Evolutionary conservation across 2,329 filamentous ascomycete species (phyloP), one percentile per base, ranked within the genome.

Genomic region (Pseudogymnoascus verrucosus): DNA sequence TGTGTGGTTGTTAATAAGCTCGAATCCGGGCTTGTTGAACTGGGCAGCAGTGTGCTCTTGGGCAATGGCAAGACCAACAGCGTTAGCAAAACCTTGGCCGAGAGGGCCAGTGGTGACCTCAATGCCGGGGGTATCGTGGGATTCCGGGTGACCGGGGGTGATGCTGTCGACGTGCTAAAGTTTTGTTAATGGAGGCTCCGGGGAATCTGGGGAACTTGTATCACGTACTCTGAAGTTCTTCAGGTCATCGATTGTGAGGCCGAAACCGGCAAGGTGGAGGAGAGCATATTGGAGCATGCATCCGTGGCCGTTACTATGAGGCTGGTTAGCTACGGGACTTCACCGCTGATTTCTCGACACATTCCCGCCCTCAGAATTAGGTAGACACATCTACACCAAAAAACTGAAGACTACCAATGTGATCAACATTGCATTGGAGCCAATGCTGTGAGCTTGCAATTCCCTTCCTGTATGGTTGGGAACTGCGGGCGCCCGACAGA

Each of bases 201-300:
- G n/a, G 23, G 60, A 51, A 19, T 47, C 65, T 39, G 67, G 39
- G 62, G 62, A 51, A 37, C 28, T 61, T 62, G 51, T 44, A 47
- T 64, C 44, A 60, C 65, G 51, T 36, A 96, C 92, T 78, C 95
- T 89, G 90, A 99, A 99, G 73, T 82, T 80, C 87, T 98, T 99
- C 72, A 99, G 79, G 80, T 98, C 95, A 74, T 99, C 90, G 67
- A 99, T 82, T 74, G 85, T 85, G 71, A 99, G 73, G 68, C 80
- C 85, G 78, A 96, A 99, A 78, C 95, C 95, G 79, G 93, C 96
- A 64, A 99, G 84, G 83, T 99, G 95, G 74, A 99, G 89, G 71
- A 99, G 86, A 74, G 93, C 90, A 88, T 99, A 99, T 78, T 97
- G 95, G 66, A 99, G 91, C 93, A 99, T 96, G 86, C 95, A 99